Conservation (phyloP, 345 rosid genomes). For the Populus ilicifolia region DNA sequence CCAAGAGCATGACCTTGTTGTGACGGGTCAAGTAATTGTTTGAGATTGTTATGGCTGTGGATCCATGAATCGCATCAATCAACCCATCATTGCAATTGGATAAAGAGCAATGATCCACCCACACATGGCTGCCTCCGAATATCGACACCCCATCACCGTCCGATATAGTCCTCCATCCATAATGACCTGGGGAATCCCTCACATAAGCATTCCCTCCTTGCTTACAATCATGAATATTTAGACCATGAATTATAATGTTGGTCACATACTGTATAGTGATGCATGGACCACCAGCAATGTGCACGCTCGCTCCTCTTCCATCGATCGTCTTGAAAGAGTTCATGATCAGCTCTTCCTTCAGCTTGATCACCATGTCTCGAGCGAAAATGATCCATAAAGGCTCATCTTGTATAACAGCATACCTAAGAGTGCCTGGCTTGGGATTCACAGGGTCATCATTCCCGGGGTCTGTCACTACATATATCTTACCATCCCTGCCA, state of each 20-base stretch:
- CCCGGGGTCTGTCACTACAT: slow-evolving; percentile 12
- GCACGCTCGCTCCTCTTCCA: slow-evolving; percentile 28
- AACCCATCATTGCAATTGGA: slow-evolving; percentile 28
- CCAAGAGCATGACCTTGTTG: slow-evolving; percentile 31
- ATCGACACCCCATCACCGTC: slow-evolving; percentile 32
- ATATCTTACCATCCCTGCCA: slow-evolving; percentile 27
- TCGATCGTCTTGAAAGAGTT: slow-evolving; percentile 35
- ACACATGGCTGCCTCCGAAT: slow-evolving; percentile 31
- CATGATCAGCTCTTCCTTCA: slow-evolving; percentile 24
- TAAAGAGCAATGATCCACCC: slow-evolving; percentile 33
- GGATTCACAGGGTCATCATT: slow-evolving; percentile 27
- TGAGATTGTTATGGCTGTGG: slow-evolving; percentile 29
- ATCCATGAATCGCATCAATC: slow-evolving; percentile 30
- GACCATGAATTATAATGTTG: slow-evolving; percentile 28
- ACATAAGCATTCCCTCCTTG: slow-evolving; percentile 30
- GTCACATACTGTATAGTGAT: slow-evolving; percentile 30
- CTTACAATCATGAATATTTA: slow-evolving; percentile 30
- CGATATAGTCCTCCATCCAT: slow-evolving; percentile 33
- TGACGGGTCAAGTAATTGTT: slow-evolving; percentile 28
- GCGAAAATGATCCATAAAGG: slow-evolving; percentile 27
- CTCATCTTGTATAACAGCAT: slow-evolving; percentile 25
- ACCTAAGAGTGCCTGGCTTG: slow-evolving; percentile 18
- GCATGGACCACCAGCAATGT: slow-evolving; percentile 31
- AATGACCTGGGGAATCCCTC: slow-evolving; percentile 26
- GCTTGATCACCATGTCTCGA: slow-evolving; percentile 23